Percentiles rank a stretch among this genome's conserved stretches.
These are phyloP conservation scores for Laburnicola sp. DNA, from an alignment of 2,329 filamentous ascomycete genomes.

Conservation along the genomic window DNA sequence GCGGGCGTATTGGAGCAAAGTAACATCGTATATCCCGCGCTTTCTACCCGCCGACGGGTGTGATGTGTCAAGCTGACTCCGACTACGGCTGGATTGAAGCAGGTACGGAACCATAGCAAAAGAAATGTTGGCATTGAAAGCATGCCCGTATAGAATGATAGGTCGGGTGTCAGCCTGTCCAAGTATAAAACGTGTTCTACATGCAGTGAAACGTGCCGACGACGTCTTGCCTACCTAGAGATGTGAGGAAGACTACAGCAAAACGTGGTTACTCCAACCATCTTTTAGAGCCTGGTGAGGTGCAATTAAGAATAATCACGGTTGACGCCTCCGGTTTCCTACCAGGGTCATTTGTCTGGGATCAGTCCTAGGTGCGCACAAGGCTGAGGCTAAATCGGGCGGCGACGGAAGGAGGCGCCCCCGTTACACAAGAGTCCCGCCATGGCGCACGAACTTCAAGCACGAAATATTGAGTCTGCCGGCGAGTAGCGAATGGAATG, in stretches of 20 bases:
- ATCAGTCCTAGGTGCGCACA: neutral
- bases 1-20: constrained; percentile 7
- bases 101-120: neutral
- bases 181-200: neutral
- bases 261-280: too few species aligned
- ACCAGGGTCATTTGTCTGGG: neutral
- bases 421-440: constrained; percentile 4
- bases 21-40: constrained; percentile 8
- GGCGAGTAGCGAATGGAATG: neutral
- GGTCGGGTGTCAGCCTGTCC: neutral
- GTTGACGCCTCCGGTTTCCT: neutral
- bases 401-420: neutral
- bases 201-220: neutral
- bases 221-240: neutral
- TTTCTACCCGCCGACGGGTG: neutral
- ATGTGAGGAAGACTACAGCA: too few species aligned
- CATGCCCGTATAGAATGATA: neutral
- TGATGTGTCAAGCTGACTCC: neutral
- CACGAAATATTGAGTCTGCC: neutral
- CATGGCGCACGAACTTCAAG: constrained; percentile 3
- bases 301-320: neutral
- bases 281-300: neutral
- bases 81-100: neutral
- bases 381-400: neutral
- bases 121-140: neutral